Base-by-base conservation (phyloP, 768 basidiomycete species). In the Suillus sp. region DNA sequence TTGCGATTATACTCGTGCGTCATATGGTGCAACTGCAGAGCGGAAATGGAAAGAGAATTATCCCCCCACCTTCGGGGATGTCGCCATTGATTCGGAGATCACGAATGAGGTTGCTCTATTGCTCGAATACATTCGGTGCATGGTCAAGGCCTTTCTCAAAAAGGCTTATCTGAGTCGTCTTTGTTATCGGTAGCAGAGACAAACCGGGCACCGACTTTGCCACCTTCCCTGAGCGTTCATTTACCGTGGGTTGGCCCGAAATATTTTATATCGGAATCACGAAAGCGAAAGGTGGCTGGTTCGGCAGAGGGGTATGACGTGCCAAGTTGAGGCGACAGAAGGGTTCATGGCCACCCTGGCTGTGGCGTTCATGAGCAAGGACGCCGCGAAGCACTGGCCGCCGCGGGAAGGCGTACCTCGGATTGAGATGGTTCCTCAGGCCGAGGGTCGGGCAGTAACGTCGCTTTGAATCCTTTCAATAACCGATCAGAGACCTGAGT, bases 1-100 rank as follows among this genome's bases (percentile, higher is more conserved):
- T 92, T 40, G 85, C 84, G 0, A 79, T 84, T 42, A 83, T 85
- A 9, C 77, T 90, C 38, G 80, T 78, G 37, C 84, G 86, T 30
- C 86, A 85, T 68, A 79, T 91, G 54, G 75, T 83, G 35, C 81
- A 86, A 66, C 71, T 83, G 72, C 75, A 76, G 53, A 70, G 66
- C 57, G 56, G 53, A 63, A 22, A 45, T 35, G 60, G 59, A 40
- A 37, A 32, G 27, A 35, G 40, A 30, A 61, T 55, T 50, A 51
- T 60, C 62, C 45, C 62, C 47, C 65, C 73, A 50, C 47, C 65
- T 22, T 65, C 58, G 60, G 66, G 62, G 30, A 64, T 68, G 51
- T 70, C 69, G n/a, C 66, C 62, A 61, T 38, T 63, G 60, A 66
- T 58, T 63, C 65, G 59, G 66, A 66, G 32, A 32, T 53, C 57